These are phyloP conservation scores for Ascomycota sp. DNA, from an alignment of 2,329 filamentous ascomycete species.

Conservation along the genomic window DNA sequence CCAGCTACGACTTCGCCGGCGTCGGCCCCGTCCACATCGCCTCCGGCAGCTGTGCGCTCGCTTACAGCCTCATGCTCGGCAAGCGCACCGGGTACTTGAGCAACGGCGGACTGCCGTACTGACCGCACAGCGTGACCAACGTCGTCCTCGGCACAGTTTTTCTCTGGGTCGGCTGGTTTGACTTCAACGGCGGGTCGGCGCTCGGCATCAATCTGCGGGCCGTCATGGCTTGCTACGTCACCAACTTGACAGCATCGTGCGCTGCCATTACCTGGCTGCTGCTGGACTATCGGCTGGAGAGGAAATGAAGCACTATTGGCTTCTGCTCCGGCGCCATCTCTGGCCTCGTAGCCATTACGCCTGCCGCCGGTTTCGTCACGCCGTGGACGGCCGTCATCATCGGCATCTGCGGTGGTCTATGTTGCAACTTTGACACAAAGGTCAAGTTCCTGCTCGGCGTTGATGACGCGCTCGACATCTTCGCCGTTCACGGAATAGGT, in stretches of 20 bases:
- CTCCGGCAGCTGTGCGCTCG: slow-evolving; percentile 49
- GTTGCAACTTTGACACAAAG: slow-evolving; percentile 76
- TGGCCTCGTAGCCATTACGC: slow-evolving; percentile 72
- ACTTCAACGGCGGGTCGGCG: slow-evolving; percentile 80
- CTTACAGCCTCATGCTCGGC: slow-evolving; percentile 54
- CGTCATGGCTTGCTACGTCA: slow-evolving; percentile 75
- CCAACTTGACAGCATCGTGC: slow-evolving; percentile 66
- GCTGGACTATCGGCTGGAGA: slow-evolving; percentile 77
- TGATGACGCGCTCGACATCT: slow-evolving; percentile 78
- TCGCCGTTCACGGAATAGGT: slow-evolving; percentile 73
- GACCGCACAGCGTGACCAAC: slow-evolving; percentile 54
- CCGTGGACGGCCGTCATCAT: slow-evolving; percentile 38
- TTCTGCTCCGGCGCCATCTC: slow-evolving; percentile 83
- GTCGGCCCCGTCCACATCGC: slow-evolving; percentile 59
- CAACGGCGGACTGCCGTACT: slow-evolving; percentile 41
- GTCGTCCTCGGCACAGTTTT: slow-evolving; percentile 54
- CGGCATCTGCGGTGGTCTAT: slow-evolving; percentile 37
- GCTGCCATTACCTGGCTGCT: slow-evolving; percentile 71
- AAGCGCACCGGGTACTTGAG: slow-evolving; percentile 43
- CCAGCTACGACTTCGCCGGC: slow-evolving; percentile 54
- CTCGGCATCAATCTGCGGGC: slow-evolving; percentile 68
- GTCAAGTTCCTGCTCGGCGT: slow-evolving; percentile 54
- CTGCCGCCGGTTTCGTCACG: slow-evolving; percentile 64
- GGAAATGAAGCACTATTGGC: slow-evolving; percentile 83
- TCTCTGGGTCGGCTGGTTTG: slow-evolving; percentile 92